Evolutionary conservation across 140 eudicot species (phyloP).

Genomic region (Oenanthe javanica): DNA sequence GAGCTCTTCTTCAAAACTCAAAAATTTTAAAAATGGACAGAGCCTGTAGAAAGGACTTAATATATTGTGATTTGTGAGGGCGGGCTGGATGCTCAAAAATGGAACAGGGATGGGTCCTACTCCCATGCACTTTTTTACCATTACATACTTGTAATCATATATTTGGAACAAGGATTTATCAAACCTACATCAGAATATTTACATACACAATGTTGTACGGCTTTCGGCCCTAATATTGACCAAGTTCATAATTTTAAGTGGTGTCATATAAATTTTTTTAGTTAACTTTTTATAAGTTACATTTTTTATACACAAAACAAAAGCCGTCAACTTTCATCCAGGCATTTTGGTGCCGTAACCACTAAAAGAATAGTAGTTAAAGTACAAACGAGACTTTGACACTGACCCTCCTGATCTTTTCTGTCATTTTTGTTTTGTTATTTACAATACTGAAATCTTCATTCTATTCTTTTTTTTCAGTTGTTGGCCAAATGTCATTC

Average conservation of each 20-base stretch:
- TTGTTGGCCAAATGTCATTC: neutral
- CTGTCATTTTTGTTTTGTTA: neutral
- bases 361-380: neutral
- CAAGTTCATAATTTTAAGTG: neutral
- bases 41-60: neutral
- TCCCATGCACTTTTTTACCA: neutral
- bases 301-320: neutral
- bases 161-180: neutral
- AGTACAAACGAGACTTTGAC: neutral
- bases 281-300: neutral
- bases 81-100: slow-evolving; percentile 4
- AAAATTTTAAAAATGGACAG: neutral
- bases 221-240: neutral
- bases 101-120: neutral
- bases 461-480: neutral
- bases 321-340: neutral
- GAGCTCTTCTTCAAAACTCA: neutral
- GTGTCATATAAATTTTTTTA: neutral
- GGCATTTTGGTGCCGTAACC: slow-evolving; percentile 1
- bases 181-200: neutral
- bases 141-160: neutral
- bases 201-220: neutral
- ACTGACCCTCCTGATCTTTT: neutral
- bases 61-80: neutral
- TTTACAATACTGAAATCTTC: neutral